A percentile compares a stretch with the other conserved stretches of the same genome.
These are phyloP conservation scores for Hebeloma cylindrosporum DNA, from an alignment of 768 basidiomycete species.

Conservation along the genomic window DNA sequence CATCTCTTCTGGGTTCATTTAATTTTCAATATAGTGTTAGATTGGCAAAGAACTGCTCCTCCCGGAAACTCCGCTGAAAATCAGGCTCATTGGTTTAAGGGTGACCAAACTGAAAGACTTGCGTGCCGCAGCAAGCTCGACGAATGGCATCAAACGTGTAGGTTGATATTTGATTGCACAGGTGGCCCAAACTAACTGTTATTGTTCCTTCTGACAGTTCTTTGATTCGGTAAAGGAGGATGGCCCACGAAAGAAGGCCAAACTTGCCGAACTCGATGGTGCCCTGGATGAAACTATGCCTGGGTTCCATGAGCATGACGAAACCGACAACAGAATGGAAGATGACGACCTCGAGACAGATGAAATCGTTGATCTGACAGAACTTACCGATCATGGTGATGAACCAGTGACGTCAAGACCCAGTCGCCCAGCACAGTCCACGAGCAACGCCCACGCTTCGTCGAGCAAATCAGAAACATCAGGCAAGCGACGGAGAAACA, in stretches of 20 bases:
- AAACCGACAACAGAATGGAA: slow-evolving; percentile 31
- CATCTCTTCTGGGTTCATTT: slow-evolving; percentile 5
- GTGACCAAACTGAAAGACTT: slow-evolving; percentile 90
- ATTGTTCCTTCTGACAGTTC: slow-evolving; percentile 45
- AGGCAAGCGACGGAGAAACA: slow-evolving; percentile 21
- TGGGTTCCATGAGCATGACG: slow-evolving; percentile 52
- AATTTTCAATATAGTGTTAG: slow-evolving; percentile 33
- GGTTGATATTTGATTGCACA: slow-evolving; percentile 15
- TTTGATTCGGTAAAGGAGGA: slow-evolving; percentile 43
- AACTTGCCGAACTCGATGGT: slow-evolving; percentile 15
- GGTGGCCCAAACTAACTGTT: background rate
- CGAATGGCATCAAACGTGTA: slow-evolving; percentile 79
- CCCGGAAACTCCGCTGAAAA: slow-evolving; percentile 73
- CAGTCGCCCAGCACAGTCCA: slow-evolving; percentile 20
- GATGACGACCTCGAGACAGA: slow-evolving; percentile 23
- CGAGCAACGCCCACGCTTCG: slow-evolving; percentile 14
- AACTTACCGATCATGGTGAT: slow-evolving; percentile 1
- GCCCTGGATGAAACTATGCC: slow-evolving; percentile 44
- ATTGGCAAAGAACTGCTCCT: slow-evolving; percentile 81
- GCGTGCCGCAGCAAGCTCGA: slow-evolving; percentile 37
- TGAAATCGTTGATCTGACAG: slow-evolving; percentile 16
- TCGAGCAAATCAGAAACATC: slow-evolving; percentile 11
- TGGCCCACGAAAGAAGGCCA: slow-evolving; percentile 39
- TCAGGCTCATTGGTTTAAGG: slow-evolving; percentile 86
- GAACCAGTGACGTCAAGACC: slow-evolving; percentile 5